Base-by-base conservation (phyloP, 345 rosid species). In the Eucalyptus urophylla region DNA sequence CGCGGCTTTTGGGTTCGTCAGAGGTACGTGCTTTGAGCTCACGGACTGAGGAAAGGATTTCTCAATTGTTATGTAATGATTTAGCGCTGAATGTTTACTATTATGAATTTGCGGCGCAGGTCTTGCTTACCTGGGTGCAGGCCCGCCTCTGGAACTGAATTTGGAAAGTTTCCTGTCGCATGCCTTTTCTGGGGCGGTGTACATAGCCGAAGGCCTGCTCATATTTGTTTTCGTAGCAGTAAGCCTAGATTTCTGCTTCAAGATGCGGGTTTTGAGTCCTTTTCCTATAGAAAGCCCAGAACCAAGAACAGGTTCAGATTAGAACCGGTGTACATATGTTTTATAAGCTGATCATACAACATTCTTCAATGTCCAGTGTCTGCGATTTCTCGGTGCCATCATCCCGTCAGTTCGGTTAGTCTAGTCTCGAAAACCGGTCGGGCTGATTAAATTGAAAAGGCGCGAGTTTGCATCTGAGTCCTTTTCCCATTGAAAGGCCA, bases 1-100 rank as follows among this genome's bases (percentile, higher is more conserved):
- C 76, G 98, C 96, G 4, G 98, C 99, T 90, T 97, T 97, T 56
- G 97, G 95, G 50, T 90, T 96, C 62, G 95, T 95, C 25, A 96
- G 96, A 95, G 98, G 99, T 97, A 94, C 44, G 43, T 47, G 37
- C 53, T 53, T 54, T 88, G 11, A 83, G 45, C 27, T 29, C 60
- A 87, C 33, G 0, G 87, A 85, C 47, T 29, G 33, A 43, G 40
- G 31, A 19, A 24, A 45, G 17, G n/a, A 9, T 8, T 86, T 43
- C 2, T 27, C 62, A 2, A 65, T 5, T 8, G 1, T 13, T 56
- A 47, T 45, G 87, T 31, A 24, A 33, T 15, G 3, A 58, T 47
- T 86, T 87, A 54, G 85, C 33, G 14, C 56, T 3, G 24, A 49
- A 37, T 33, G 45, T 8, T 86, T 3, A 81, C 15, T 45, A 0